A percentile compares a stretch with the other conserved stretches of the same genome.
Conservation (phyloP, 2,329 filamentous ascomycete species). For the Tolypocladium album region DNA sequence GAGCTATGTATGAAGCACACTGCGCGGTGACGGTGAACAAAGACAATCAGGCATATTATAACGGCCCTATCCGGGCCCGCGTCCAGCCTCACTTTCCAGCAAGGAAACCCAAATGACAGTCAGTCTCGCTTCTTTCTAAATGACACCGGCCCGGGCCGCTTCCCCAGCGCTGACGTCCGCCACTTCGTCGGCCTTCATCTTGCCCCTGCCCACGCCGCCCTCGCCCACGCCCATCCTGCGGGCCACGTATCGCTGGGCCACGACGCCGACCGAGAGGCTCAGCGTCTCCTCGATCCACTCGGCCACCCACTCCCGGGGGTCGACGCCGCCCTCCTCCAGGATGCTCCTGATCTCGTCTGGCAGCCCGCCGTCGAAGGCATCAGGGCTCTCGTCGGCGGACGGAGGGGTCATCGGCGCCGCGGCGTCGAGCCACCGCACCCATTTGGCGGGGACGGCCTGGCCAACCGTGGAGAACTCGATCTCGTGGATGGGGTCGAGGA, state of each 20-base stretch:
- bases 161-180: constrained; percentile 48
- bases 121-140: constrained; percentile 19
- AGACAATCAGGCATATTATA: not conserved
- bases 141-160: constrained; percentile 46
- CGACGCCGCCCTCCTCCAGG: constrained; percentile 62
- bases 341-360: constrained; percentile 85
- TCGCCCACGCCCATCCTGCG: constrained; percentile 93
- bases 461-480: constrained; percentile 79
- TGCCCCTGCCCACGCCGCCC: constrained; percentile 52
- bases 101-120: not conserved
- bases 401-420: constrained; percentile 45
- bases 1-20: not conserved
- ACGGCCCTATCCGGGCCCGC: not conserved
- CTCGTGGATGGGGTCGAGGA: constrained; percentile 81
- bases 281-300: constrained; percentile 94
- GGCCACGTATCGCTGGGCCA: constrained; percentile 92
- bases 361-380: constrained; percentile 25
- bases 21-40: not conserved
- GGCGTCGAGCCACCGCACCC: constrained; percentile 87
- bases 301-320: constrained; percentile 92
- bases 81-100: not conserved
- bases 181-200: constrained; percentile 47
- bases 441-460: constrained; percentile 72
- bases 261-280: constrained; percentile 65
- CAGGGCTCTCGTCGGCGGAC: constrained; percentile 35